A percentile compares a stretch with the other conserved stretches of the same genome.
Evolutionary conservation across 2,329 filamentous ascomycete species (phyloP).

Genomic region (Microascus cirrosus): DNA sequence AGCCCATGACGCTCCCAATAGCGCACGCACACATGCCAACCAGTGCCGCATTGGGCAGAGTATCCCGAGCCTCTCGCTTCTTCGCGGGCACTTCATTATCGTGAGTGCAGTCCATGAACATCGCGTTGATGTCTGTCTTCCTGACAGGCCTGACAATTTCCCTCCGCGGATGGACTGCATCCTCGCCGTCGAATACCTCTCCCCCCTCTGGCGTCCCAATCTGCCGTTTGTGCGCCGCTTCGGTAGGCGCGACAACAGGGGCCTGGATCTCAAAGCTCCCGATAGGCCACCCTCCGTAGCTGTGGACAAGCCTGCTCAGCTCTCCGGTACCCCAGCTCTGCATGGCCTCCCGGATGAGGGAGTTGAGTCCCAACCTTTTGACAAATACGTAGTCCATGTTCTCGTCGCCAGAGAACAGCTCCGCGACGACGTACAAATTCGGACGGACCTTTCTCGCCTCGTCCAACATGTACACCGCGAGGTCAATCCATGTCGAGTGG

Average conservation of each 20-base stretch:
- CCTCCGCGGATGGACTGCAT: constrained; percentile 22
- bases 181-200: constrained; percentile 13
- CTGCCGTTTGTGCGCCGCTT: constrained; percentile 10
- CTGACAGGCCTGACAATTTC: constrained; percentile 74
- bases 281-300: constrained; percentile 86
- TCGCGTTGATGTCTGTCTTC: constrained; percentile 76
- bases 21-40: constrained; percentile 95
- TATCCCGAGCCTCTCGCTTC: constrained; percentile 88
- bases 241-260: constrained; percentile 44
- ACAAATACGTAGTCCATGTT: constrained; percentile 95
- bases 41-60: constrained; percentile 83
- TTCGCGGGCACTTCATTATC: constrained; percentile 96
- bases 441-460: constrained; percentile 82
- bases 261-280: constrained; percentile 96
- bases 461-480: constrained; percentile 90
- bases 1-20: constrained; percentile 93
- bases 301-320: constrained; percentile 83
- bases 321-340: constrained; percentile 94
- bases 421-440: constrained; percentile 83
- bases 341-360: constrained; percentile 94
- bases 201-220: constrained; percentile 10
- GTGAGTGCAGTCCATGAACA: constrained; percentile 99
- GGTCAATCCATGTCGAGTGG: constrained; percentile 88
- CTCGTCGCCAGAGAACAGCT: constrained; percentile 91
- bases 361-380: constrained; percentile 81